Conservation (phyloP, 257 asterid species). For the Salvia miltiorrhiza region DNA sequence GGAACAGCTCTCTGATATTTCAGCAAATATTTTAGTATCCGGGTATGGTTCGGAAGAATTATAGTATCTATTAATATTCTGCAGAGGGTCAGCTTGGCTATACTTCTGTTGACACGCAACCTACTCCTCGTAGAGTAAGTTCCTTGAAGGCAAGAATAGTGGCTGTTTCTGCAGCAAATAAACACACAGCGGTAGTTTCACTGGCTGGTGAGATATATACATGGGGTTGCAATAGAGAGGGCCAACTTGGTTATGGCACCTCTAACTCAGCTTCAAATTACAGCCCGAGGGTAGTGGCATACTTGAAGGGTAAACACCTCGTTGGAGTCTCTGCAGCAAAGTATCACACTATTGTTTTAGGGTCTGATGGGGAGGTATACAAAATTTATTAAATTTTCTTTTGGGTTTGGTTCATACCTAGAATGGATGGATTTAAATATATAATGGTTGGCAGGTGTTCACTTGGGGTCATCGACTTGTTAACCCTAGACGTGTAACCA, state of each 20-base stretch:
- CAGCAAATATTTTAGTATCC: constrained; percentile 10
- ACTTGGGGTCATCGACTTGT: constrained; percentile 99
- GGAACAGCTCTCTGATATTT: not conserved
- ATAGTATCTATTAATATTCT: constrained; percentile 24
- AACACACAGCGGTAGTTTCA: constrained; percentile 92
- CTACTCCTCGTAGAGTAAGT: constrained; percentile 95
- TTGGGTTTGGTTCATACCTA: not conserved
- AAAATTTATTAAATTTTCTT: constrained; percentile 1
- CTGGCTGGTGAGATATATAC: constrained; percentile 88
- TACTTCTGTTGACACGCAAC: constrained; percentile 95
- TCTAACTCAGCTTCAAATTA: constrained; percentile 94
- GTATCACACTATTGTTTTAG: constrained; percentile 88
- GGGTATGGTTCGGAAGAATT: constrained; percentile 2
- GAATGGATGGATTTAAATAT: not conserved
- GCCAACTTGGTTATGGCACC: constrained; percentile 99
- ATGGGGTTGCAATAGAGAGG: constrained; percentile 99
- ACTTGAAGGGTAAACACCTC: constrained; percentile 82
- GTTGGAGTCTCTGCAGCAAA: constrained; percentile 80
- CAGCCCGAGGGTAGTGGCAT: constrained; percentile 89
- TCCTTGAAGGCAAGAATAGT: constrained; percentile 71
- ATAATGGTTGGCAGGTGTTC: constrained; percentile 61
- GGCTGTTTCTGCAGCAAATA: constrained; percentile 96
- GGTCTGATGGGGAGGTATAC: constrained; percentile 93
- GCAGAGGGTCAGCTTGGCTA: constrained; percentile 99
- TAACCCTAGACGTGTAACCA: constrained; percentile 77